Evolutionary conservation across 352 stramenopile species (phyloP), one percentile per base, ranked within the genome.

Genomic region (Phytophthora idaei): DNA sequence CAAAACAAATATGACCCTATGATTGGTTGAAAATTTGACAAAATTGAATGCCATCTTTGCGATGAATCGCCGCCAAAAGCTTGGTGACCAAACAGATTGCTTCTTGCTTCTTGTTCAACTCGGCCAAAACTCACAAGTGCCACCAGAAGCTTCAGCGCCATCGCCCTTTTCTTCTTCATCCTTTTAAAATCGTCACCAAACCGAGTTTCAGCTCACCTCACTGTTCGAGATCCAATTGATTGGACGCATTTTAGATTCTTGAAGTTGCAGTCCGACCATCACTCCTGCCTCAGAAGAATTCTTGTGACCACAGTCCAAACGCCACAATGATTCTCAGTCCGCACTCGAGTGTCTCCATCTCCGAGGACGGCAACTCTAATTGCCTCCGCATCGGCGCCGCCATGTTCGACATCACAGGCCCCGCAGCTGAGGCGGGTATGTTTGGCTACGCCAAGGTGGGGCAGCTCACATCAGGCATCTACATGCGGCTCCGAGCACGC

Each of bases 371-470:
- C n/a, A 15, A 28, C n/a, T 10, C 76, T 7, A 47, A 21, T 3
- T 64, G 71, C 5, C 49, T 94, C 29, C 66, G 37, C 29, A 87
- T 95, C 41, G 90, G 88, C 47, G 85, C 83, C 2, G 90, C 71
- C 11, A 92, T 93, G 76, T 92, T 81, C 77, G 90, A 97, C 65
- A 93, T 94, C 67, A 97, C 90, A 0, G 87, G 87, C 0, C 88
- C 88, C 0, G 86, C 84, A 1, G 87, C 85, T 4, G 87, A 96
- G 52, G 87, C 91, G 3, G 87, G 88, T 15, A 97, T 97, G 88
- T 93, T 94, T 61, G 91, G 90, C 5, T 97, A 97, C 64, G 90
- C 90, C 9, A 93, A 93, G 61, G 70, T 73, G 4, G 76, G 75
- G 2, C 91, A 97, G 61, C 60, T 91, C 1, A 92, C 83, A 5